Base-by-base conservation (phyloP, 257 asterid species). In the Cordia subcordata region DNA sequence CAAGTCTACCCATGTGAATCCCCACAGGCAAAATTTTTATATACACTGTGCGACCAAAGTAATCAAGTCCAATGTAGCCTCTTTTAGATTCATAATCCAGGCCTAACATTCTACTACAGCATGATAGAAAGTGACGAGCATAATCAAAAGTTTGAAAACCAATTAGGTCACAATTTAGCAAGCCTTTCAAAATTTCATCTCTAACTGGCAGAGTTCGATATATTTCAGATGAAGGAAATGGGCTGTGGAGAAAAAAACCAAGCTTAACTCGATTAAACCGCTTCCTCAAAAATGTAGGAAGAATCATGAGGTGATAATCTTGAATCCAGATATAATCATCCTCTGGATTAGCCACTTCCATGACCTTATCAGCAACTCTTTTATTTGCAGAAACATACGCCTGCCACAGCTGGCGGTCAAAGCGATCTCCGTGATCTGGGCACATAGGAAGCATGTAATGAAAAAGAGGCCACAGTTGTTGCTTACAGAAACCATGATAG, bases 401-500 rank as follows among this genome's bases (percentile, higher is more conserved):
- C 66, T 77, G 90, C 97, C 97, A 90, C 61, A 84, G 82, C 67
- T 76, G 86, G 60, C 92, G 80, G 46, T 90, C 94, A 72, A 84
- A 90, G 49, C 96, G 92, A 58, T 84, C 97, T 58, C 96, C 97
- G 60, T 87, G 97, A 67, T 86, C 94, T 10, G 92, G 80, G 72
- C 84, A 87, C 82, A 90, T 81, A 37, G 97, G 97, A 19, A 90
- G 84, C 97, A 86, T 84, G 93, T 90, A 90, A 77, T 90, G 97
- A 38, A 90, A 90, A 18, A 90, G 92, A 63, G 97, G 96, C 97
- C 97, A 90, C 39, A 90, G 85, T 58, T 84, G 94, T 47, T 90
- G 90, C 85, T 90, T 87, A 65, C 96, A 90, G 68, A 90, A 90
- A 39, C 94, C 94, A 38, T 82, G 72, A 70, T 90, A 90, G 67